Evolutionary conservation across 1,139 yeast genomes (phyloP), one percentile per base, ranked within the genome.

Genomic region (Kluyveromyces sp.): DNA sequence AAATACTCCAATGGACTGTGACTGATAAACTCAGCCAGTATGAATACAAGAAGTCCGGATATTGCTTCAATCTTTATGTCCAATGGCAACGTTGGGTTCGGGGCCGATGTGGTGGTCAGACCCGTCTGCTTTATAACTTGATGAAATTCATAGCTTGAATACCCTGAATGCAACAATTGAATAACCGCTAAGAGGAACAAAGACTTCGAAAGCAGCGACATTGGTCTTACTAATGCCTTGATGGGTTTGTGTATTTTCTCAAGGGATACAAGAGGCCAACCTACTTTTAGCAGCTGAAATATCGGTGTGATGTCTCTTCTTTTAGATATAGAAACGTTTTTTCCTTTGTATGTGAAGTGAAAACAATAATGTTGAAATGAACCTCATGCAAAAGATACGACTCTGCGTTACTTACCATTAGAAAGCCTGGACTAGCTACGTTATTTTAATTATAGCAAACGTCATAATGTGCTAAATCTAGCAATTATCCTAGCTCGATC

Each of bases 131-230:
- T 59, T 16, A 50, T 28, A 13, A 59, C 37, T 37, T 54, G 60
- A 39, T 58, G 55, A 40, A 57, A 63, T 45, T 61, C 65, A 42
- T 58, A 60, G 26, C 64, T 59, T 4, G 65, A 60, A 38, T 56
- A 60, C 1, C 59, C 65, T 4, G 65, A 50, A 46, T 63, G 66
- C 3, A 58, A 29, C 12, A 63, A 41, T 30, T 55, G 60, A 18
- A 58, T 17, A 3, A 53, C 20, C 26, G 64, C 49, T 18, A 58
- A 38, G 3, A 44, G 11, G 12, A 49, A 44, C 4, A 59, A 35
- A 15, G 46, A 29, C 40, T 55, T 57, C 1, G 60, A 51, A 17
- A 49, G 17, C 12, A 55, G 28, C 8, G 53, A 42, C 55, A 52
- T 52, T 16, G 36, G 28, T n/a, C n/a, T 17, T 13, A 30, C n/a